phyloP scores from a whole-genome alignment of 257 asterid genomes.

The Petrea volubilis region DNA sequence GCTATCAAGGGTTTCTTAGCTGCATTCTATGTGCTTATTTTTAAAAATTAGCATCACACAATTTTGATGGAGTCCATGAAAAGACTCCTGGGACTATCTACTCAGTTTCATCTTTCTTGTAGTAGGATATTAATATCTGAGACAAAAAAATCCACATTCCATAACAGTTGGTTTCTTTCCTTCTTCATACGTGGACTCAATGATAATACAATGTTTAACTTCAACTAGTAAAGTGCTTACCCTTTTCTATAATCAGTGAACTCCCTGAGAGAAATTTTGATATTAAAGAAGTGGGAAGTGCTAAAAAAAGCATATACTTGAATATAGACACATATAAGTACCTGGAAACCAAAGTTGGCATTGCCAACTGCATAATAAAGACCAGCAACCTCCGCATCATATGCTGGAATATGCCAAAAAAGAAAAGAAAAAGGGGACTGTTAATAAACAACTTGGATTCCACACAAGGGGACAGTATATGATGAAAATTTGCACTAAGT shows the following conservation, averaged over 20 bases:
- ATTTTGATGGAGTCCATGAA: neutral
- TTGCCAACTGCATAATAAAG: slow-evolving; percentile 73
- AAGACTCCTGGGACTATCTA: neutral
- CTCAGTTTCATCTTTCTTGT: neutral
- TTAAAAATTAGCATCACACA: neutral
- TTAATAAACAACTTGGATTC: slow-evolving; percentile 5
- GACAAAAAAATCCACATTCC: neutral
- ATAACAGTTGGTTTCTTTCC: neutral
- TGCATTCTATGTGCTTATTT: neutral
- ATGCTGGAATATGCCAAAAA: slow-evolving; percentile 61
- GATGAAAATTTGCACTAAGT: slow-evolving; percentile 21
- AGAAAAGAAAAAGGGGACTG: slow-evolving; percentile 13
- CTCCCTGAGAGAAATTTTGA: neutral
- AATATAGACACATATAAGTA: slow-evolving; percentile 29
- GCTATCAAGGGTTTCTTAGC: neutral
- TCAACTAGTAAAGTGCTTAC: neutral
- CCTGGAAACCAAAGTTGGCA: slow-evolving; percentile 86
- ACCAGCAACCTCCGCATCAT: slow-evolving; percentile 97
- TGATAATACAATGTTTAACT: slow-evolving; percentile 1
- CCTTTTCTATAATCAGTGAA: neutral
- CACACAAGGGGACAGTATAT: neutral
- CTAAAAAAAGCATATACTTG: slow-evolving; percentile 11
- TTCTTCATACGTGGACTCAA: neutral
- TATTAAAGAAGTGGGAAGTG: neutral
- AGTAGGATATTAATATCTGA: neutral